Evolutionary conservation across 2,329 filamentous ascomycete species (phyloP).

Genomic region (Venturia nashicola): DNA sequence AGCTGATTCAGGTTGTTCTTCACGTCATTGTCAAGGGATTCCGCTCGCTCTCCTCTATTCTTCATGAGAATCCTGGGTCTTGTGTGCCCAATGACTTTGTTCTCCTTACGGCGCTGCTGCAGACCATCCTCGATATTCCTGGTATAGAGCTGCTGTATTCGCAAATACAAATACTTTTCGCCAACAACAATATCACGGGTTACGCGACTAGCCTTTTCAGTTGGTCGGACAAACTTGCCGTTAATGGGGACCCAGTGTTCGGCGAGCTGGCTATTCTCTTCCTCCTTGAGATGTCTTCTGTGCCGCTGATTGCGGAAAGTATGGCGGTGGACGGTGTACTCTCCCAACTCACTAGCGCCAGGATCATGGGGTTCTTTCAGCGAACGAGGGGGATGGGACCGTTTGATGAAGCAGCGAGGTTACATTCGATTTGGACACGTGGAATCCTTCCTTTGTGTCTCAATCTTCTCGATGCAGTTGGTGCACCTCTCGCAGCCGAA

Average conservation of each 20-base stretch:
- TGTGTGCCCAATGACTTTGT: conserved; percentile 70
- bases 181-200: conserved; percentile 57
- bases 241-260: conserved; percentile 72
- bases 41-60: conserved; percentile 62
- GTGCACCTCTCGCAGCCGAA: conserved; percentile 70
- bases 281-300: conserved; percentile 71
- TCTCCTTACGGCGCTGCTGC: conserved; percentile 76
- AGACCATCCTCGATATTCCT: conserved; percentile 69
- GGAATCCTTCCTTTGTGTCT: conserved; percentile 79
- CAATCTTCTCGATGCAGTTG: conserved; percentile 74
- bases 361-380: conserved; percentile 65
- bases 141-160: conserved; percentile 53
- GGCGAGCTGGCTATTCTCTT: conserved; percentile 86
- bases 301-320: conserved; percentile 74
- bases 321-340: conserved; percentile 80
- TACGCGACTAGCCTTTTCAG: conserved; percentile 81
- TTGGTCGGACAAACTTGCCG: conserved; percentile 68
- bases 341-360: conserved; percentile 65
- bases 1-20: conserved; percentile 68
- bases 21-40: conserved; percentile 72
- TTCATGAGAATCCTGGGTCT: conserved; percentile 60
- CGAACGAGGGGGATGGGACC: conserved; percentile 57
- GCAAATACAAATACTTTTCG: conserved; percentile 34
- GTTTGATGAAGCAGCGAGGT: conserved; percentile 61
- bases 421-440: conserved; percentile 83